Evolutionary conservation across 176 grass and related monocot genomes (phyloP).

Genomic region (Oryza longistaminata): DNA sequence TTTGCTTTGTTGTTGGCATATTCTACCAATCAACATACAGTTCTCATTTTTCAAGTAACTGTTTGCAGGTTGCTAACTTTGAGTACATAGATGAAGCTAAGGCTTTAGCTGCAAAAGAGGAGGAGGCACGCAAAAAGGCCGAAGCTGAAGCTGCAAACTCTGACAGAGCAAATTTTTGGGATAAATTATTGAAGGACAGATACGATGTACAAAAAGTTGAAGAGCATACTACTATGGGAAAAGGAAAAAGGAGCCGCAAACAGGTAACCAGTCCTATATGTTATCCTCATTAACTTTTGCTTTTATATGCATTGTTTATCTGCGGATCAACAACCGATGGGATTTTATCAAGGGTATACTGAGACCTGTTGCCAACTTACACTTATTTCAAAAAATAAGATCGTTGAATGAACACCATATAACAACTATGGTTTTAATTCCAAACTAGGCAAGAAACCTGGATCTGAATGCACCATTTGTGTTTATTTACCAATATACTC

Average conservation of each 20-base stretch:
- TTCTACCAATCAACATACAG: conserved; percentile 21
- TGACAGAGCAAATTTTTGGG: conserved; percentile 79
- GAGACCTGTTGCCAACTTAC: background rate
- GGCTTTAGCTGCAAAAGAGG: conserved; percentile 87
- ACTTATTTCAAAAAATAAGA: background rate
- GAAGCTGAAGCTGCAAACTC: conserved; percentile 57
- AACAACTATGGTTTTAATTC: conserved; percentile 15
- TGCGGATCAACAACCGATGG: background rate
- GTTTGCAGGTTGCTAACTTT: conserved; percentile 80
- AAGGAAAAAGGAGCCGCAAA: conserved; percentile 99
- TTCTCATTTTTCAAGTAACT: conserved; percentile 31
- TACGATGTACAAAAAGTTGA: conserved; percentile 82
- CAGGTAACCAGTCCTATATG: conserved; percentile 54
- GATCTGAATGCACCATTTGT: conserved; percentile 20
- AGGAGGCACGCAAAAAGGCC: conserved; percentile 69
- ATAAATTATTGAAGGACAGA: conserved; percentile 82
- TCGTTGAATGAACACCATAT: background rate
- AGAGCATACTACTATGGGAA: conserved; percentile 91
- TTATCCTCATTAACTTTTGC: background rate
- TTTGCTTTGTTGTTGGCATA: background rate
- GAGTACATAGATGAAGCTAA: conserved; percentile 93
- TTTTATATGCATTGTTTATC: conserved; percentile 30
- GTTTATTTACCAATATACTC: background rate
- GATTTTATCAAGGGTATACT: background rate
- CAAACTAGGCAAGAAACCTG: conserved; percentile 21